Percentiles rank a stretch among this genome's conserved stretches.
Conservation (phyloP, 305 asterid species). For the Fraxinus albicans region DNA sequence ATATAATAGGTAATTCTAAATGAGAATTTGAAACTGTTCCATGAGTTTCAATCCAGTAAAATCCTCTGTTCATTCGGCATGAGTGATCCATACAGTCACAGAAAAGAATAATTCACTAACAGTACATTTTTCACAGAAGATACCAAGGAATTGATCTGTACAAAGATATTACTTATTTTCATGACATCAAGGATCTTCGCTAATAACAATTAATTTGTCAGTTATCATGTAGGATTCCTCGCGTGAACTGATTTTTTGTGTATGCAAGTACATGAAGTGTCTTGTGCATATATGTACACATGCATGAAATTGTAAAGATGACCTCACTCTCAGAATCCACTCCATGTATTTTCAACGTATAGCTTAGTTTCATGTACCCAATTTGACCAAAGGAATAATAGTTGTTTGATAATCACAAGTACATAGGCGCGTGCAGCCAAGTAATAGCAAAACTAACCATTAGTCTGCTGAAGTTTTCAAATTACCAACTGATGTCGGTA, state of each 20-base stretch:
- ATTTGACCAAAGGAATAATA: background rate
- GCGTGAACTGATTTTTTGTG: background rate
- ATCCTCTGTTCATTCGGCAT: background rate
- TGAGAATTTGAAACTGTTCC: background rate
- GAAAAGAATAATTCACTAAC: background rate
- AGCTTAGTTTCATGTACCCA: background rate
- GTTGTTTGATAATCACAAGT: background rate
- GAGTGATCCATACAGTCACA: background rate
- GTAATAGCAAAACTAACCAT: background rate
- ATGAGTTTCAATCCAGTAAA: background rate
- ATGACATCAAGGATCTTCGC: background rate
- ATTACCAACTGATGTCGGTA: background rate
- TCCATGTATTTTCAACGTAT: background rate
- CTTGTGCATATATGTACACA: background rate
- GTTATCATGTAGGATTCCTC: background rate
- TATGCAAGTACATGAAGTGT: background rate
- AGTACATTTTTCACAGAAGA: background rate
- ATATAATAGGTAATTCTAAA: background rate
- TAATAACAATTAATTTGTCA: background rate
- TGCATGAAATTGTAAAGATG: background rate
- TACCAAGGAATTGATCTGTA: background rate
- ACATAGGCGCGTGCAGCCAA: background rate
- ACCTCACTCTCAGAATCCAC: background rate
- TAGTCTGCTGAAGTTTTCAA: background rate
- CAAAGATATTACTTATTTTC: background rate